Evolutionary conservation across 768 basidiomycete genomes (phyloP), one percentile per base, ranked within the genome.

Genomic region (Pisolithus albus): DNA sequence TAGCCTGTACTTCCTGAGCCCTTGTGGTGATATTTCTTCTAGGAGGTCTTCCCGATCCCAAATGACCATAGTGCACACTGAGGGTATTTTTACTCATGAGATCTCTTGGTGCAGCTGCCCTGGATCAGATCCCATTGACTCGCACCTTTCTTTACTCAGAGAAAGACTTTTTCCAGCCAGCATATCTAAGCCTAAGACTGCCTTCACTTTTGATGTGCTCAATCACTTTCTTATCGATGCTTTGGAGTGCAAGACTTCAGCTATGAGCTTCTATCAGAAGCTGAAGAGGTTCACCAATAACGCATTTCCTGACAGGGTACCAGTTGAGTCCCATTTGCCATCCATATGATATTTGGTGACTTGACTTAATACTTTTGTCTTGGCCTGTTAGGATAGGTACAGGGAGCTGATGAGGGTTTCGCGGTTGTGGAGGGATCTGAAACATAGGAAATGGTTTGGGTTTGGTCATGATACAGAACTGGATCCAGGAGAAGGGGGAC

Each of bases 191-290:
- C 49, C 49, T n/a, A 37, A 55, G 30, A 41, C 53, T 18, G 43
- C 45, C n/a, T 52, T 52, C 34, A 51, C 53, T 7, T 55, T 52
- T 30, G 41, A 47, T 11, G 53, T 39, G 13, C 42, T 54, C 11
- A 36, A 46, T 26, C 34, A 51, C 28, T 54, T 52, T 43, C 43
- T 36, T 16, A 46, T 54, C 1, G 48, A 55, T 38, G 30, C 30
- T 30, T 30, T 56, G n/a, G 45, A 44, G 32, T 60, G 51, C 26
- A 60, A 60, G 49, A 58, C 52, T 34, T 49, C 54, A 0, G 51
- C 58, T 7, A 53, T 52, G 19, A 53, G 30, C 43, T 58, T 56
- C 43, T 38, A 47, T 36, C 45, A 44, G 24, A 59, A 30, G 18
- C 44, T 59, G 13, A 48, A 37, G 24, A 42, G 41, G 18, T 38